Conservation (phyloP, 768 basidiomycete species). For the Boletus vinaceobasis region DNA sequence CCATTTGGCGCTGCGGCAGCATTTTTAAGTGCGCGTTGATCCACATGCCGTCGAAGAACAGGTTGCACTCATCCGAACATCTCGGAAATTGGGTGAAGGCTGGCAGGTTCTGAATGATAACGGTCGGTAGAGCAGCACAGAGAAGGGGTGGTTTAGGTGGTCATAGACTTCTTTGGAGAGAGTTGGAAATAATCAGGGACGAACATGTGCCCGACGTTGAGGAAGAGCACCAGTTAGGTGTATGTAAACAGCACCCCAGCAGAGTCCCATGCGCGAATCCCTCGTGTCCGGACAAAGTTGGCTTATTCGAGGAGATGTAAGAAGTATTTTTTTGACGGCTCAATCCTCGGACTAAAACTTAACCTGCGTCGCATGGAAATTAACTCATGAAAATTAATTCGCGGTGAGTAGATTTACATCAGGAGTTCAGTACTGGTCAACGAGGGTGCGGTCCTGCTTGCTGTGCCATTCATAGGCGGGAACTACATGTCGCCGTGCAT, state of each 20-base stretch:
- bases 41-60: slow-evolving; percentile 8
- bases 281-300: slow-evolving; percentile 6
- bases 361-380: slow-evolving; percentile 15
- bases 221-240: slow-evolving; percentile 4
- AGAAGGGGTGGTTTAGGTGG: slow-evolving; percentile 1
- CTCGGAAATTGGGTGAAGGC: slow-evolving; percentile 18
- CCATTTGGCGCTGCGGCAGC: slow-evolving; percentile 1
- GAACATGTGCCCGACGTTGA: slow-evolving; percentile 5
- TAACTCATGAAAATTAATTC: slow-evolving; percentile 15
- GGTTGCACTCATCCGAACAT: slow-evolving; percentile 3
- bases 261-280: neutral
- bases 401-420: slow-evolving; percentile 7
- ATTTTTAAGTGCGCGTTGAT: slow-evolving; percentile 4
- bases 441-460: slow-evolving; percentile 19
- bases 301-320: neutral
- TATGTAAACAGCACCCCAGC: slow-evolving; percentile 7
- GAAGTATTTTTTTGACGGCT: neutral
- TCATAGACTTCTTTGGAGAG: slow-evolving; percentile 7
- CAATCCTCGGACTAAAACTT: neutral
- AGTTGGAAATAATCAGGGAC: slow-evolving; percentile 9
- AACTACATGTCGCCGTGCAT: slow-evolving; percentile 11
- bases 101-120: slow-evolving; percentile 10
- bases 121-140: slow-evolving; percentile 1
- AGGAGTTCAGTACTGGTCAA: slow-evolving; percentile 8
- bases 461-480: slow-evolving; percentile 18